These are phyloP conservation scores for Candida nanaspora DNA, from an alignment of 805 yeast species.

Conservation along the genomic window DNA sequence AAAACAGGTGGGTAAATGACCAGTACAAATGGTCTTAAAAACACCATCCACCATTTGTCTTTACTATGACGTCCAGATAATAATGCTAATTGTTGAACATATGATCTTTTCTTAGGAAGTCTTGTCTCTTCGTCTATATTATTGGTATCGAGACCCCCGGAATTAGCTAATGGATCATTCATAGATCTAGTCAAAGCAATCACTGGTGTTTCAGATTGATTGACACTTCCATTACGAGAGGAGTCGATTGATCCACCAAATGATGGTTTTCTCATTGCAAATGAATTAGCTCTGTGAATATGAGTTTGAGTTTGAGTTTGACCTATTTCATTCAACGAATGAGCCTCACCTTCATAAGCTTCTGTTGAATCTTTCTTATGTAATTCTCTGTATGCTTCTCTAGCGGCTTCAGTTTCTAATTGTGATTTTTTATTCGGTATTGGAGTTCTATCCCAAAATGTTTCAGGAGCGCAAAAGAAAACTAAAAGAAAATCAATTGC, in stretches of 20 bases:
- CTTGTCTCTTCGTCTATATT: not conserved
- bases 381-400: conserved; percentile 25
- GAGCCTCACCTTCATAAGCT: not conserved
- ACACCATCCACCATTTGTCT: conserved; percentile 50
- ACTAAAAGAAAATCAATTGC: conserved; percentile 38
- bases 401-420: conserved; percentile 41
- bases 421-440: conserved; percentile 38
- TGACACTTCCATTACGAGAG: not conserved
- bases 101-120: conserved; percentile 11
- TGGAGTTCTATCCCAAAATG: conserved; percentile 55
- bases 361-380: not conserved
- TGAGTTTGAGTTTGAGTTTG: not conserved
- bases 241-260: not conserved
- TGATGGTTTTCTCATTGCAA: conserved; percentile 2
- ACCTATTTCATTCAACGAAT: too few species aligned
- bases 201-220: not conserved
- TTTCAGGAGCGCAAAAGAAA: conserved; percentile 54
- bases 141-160: not conserved
- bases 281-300: conserved; percentile 4
- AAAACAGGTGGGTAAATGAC: conserved; percentile 42
- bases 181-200: not conserved
- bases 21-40: conserved; percentile 46
- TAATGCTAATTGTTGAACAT: conserved; percentile 29
- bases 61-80: conserved; percentile 41
- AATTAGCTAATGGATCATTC: not conserved